Evolutionary conservation across 108 stramenopile species (phyloP).

Genomic region (Fistulifera pelliculosa): DNA sequence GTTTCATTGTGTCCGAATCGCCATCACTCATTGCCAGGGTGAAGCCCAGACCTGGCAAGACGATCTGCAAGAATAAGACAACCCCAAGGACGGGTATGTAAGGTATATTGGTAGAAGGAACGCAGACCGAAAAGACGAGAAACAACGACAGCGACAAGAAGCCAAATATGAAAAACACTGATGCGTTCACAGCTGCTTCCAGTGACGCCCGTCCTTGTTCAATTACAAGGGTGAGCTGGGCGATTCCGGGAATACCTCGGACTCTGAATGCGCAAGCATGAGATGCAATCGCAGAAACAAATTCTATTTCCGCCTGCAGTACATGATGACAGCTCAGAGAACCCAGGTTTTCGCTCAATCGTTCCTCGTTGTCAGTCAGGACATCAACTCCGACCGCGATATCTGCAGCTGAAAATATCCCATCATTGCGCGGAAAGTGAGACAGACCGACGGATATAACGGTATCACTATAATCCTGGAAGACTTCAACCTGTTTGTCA

Average conservation of each 20-base stretch:
- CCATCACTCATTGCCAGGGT: constrained; percentile 52
- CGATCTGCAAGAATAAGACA: constrained; percentile 49
- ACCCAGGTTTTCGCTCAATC: not conserved
- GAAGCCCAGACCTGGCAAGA: constrained; percentile 59
- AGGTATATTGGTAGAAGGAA: constrained; percentile 44
- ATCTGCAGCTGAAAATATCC: constrained; percentile 67
- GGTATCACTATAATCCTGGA: constrained; percentile 80
- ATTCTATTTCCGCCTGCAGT: constrained; percentile 41
- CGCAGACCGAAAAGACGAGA: constrained; percentile 53
- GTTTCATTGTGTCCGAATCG: constrained; percentile 52
- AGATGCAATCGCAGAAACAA: constrained; percentile 64
- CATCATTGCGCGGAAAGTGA: constrained; percentile 63
- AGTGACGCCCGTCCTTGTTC: constrained; percentile 64
- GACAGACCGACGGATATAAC: constrained; percentile 69
- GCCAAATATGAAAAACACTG: constrained; percentile 41
- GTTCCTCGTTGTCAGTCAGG: constrained; percentile 29
- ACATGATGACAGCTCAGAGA: not conserved
- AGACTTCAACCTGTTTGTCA: constrained; percentile 50
- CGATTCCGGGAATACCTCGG: constrained; percentile 36
- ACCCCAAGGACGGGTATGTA: constrained; percentile 45
- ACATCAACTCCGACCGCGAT: constrained; percentile 76
- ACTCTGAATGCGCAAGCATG: constrained; percentile 66
- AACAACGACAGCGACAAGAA: constrained; percentile 53
- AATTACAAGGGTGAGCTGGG: constrained; percentile 62
- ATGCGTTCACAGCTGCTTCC: constrained; percentile 48